Evolutionary conservation across 208 protist species (phyloP).

Genomic region (Crithidia brevicula): DNA sequence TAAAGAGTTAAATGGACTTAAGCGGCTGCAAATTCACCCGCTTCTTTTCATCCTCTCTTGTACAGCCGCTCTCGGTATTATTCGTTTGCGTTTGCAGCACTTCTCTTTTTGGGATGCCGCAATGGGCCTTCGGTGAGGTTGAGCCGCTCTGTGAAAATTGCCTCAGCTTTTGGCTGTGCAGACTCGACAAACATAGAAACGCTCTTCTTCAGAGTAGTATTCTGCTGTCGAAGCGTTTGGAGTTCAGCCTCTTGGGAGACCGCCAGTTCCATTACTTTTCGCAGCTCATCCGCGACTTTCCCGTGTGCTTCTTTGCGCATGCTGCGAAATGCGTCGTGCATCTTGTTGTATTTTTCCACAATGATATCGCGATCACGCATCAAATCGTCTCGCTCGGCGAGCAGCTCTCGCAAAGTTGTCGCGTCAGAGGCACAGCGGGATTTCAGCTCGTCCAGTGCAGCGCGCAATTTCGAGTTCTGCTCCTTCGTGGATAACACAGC

Average conservation of each 20-base stretch:
- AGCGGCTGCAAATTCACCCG: too few relatives aligned
- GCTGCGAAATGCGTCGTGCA: constrained; percentile 71
- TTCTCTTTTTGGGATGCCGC: constrained; percentile 79
- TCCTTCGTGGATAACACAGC: constrained; percentile 31
- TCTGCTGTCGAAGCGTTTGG: constrained; percentile 74
- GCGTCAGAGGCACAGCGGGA: constrained; percentile 60
- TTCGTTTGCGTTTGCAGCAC: constrained; percentile 16
- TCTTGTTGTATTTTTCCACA: constrained; percentile 84
- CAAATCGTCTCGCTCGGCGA: constrained; percentile 58
- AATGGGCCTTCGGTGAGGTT: constrained; percentile 82
- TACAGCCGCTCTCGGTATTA: not conserved
- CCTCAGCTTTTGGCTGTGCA: constrained; percentile 53
- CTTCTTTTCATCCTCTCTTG: too few relatives aligned
- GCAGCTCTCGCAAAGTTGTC: constrained; percentile 55
- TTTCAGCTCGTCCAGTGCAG: constrained; percentile 68
- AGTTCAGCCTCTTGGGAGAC: constrained; percentile 74
- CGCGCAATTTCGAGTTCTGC: constrained; percentile 40
- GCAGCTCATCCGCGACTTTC: constrained; percentile 58
- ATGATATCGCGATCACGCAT: constrained; percentile 72
- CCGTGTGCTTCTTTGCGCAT: constrained; percentile 49
- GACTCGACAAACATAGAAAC: constrained; percentile 70
- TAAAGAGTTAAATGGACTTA: too few relatives aligned
- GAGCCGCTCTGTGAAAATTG: constrained; percentile 69
- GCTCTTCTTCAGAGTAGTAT: constrained; percentile 75
- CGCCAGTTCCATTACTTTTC: constrained; percentile 62